A percentile compares a stretch with the other conserved stretches of the same genome.
Evolutionary conservation across 2,329 filamentous ascomycete species (phyloP).

Genomic region (Aspergillus floridensis): DNA sequence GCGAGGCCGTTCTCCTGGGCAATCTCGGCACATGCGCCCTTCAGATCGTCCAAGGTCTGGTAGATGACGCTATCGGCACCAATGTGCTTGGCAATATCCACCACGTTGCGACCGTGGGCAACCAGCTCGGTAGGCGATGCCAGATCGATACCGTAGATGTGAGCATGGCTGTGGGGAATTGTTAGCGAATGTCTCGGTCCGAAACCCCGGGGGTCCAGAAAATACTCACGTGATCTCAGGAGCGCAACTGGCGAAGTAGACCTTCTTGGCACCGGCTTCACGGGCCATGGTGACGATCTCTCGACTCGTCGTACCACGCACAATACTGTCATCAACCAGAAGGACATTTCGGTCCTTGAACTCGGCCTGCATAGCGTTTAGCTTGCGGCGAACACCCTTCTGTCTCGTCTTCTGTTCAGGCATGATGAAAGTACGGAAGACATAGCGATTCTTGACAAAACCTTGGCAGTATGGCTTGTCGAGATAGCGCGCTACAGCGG

Average conservation of each 20-base stretch:
- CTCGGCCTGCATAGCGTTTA: slow-evolving; percentile 81
- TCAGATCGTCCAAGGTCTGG: slow-evolving; percentile 75
- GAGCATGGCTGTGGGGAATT: slow-evolving; percentile 57
- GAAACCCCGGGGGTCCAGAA: not conserved
- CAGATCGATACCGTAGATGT: slow-evolving; percentile 81
- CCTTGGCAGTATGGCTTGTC: slow-evolving; percentile 75
- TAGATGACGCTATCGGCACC: slow-evolving; percentile 75
- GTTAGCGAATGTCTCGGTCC: slow-evolving; percentile 7
- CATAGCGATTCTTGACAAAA: slow-evolving; percentile 87
- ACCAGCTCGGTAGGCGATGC: slow-evolving; percentile 70
- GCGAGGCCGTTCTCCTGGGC: slow-evolving; percentile 54
- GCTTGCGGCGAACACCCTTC: slow-evolving; percentile 84
- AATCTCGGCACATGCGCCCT: slow-evolving; percentile 71
- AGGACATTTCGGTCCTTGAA: slow-evolving; percentile 78
- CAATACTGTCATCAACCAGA: slow-evolving; percentile 86
- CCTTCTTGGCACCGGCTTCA: slow-evolving; percentile 76
- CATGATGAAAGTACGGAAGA: slow-evolving; percentile 86
- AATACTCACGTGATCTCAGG: slow-evolving; percentile 66
- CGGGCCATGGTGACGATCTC: slow-evolving; percentile 82
- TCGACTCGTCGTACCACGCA: slow-evolving; percentile 76
- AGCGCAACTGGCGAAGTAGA: slow-evolving; percentile 79
- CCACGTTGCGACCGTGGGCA: slow-evolving; percentile 63
- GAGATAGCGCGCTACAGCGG: slow-evolving; percentile 70
- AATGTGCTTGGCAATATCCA: slow-evolving; percentile 64
- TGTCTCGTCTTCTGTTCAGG: slow-evolving; percentile 76